Conservation (phyloP, 495 filamentous ascomycete species). For the Xylaria palmicola region DNA sequence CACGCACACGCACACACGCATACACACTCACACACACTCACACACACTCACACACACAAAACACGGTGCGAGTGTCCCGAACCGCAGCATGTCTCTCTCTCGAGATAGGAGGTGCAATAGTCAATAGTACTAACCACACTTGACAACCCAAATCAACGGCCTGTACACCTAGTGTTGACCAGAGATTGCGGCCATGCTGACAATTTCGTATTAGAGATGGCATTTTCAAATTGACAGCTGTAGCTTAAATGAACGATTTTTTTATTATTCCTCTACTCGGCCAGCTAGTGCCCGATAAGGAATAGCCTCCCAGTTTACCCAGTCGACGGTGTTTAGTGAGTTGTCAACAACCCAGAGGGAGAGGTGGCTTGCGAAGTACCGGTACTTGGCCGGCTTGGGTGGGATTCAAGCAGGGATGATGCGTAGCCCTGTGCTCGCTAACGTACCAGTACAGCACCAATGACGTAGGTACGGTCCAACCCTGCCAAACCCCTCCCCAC, state of each 20-base stretch:
- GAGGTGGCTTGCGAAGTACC: constrained; percentile 18
- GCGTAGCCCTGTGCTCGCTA: constrained; percentile 18
- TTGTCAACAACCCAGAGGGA: background rate
- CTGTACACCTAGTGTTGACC: background rate
- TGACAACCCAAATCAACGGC: background rate
- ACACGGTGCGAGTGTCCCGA: too few relatives aligned
- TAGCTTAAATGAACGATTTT: background rate
- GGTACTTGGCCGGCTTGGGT: constrained; percentile 16
- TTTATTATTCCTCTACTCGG: background rate
- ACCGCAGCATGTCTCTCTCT: too few relatives aligned
- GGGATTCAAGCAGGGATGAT: constrained; percentile 14
- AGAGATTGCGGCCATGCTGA: background rate
- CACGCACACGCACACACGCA: background rate
- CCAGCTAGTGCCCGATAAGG: background rate
- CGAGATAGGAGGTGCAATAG: background rate
- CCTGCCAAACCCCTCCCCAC: constrained; percentile 8
- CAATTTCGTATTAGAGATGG: constrained; percentile 9
- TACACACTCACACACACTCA: background rate
- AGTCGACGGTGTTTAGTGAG: background rate
- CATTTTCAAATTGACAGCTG: constrained; percentile 7
- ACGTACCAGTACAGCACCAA: constrained; percentile 19
- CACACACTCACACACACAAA: background rate
- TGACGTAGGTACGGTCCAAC: constrained; percentile 19
- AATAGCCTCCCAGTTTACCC: background rate
- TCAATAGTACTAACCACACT: background rate